A percentile compares a stretch with the other conserved stretches of the same genome.
phyloP scores from a whole-genome alignment of 192 early-diverging fungal species.

The Coemansia sp. region DNA sequence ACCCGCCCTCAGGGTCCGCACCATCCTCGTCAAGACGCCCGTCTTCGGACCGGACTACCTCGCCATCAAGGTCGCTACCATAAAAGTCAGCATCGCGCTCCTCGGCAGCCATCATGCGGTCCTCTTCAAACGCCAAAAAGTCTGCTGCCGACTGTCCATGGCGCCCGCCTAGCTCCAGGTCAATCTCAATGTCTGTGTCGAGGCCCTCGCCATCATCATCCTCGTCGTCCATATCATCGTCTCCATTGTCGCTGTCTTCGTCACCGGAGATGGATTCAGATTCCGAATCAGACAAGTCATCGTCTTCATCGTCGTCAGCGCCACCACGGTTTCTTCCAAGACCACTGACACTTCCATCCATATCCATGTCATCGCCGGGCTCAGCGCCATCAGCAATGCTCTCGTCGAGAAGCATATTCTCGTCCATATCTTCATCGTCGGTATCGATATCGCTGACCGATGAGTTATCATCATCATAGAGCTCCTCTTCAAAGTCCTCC shows the following conservation, averaged over 20 bases:
- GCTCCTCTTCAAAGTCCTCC: constrained; percentile 53
- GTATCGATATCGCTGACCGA: constrained; percentile 67
- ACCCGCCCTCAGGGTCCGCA: constrained; percentile 27
- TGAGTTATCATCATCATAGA: constrained; percentile 60
- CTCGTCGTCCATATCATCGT: constrained; percentile 30
- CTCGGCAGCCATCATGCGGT: constrained; percentile 57
- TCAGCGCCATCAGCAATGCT: constrained; percentile 67
- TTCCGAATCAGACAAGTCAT: constrained; percentile 55
- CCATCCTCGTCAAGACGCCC: constrained; percentile 33
- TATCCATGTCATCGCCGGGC: constrained; percentile 61
- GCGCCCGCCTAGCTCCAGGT: background rate
- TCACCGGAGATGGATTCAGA: constrained; percentile 56
- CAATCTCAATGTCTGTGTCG: background rate
- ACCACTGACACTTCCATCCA: constrained; percentile 52
- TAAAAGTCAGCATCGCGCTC: constrained; percentile 59
- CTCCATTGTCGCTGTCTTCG: constrained; percentile 49
- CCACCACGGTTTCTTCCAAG: constrained; percentile 32
- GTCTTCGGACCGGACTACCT: constrained; percentile 30
- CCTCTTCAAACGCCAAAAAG: constrained; percentile 35
- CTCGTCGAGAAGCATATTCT: constrained; percentile 35
- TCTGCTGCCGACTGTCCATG: constrained; percentile 1
- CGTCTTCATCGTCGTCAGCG: constrained; percentile 57
- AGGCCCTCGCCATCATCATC: constrained; percentile 30
- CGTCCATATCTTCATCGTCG: constrained; percentile 69
- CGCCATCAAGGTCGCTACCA: constrained; percentile 59